Percentiles rank a stretch among this genome's conserved stretches.
phyloP scores from a whole-genome alignment of 169 alveolate genomes.

The Eimeria acervulina region DNA sequence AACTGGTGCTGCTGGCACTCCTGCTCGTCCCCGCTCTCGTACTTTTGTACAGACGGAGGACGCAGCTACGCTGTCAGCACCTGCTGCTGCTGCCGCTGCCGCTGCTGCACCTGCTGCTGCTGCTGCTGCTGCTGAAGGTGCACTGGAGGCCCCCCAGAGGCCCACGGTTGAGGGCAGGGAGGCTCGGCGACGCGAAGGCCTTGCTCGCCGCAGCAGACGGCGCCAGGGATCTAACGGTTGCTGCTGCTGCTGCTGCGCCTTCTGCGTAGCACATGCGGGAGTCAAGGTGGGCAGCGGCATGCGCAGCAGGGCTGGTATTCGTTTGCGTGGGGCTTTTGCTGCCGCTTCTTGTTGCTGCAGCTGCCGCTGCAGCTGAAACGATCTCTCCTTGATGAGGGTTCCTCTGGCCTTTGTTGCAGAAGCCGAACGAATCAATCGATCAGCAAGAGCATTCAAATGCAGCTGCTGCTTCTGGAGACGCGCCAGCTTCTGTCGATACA shows the following conservation, averaged over 20 bases:
- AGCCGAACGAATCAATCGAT: neutral
- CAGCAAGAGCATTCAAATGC: neutral
- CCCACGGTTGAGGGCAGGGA: slow-evolving; percentile 14
- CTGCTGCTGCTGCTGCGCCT: slow-evolving; percentile 27
- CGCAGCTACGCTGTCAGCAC: neutral
- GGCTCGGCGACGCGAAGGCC: slow-evolving; percentile 45
- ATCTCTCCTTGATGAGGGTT: slow-evolving; percentile 37
- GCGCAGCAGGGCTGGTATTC: slow-evolving; percentile 18
- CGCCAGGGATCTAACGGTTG: slow-evolving; percentile 33
- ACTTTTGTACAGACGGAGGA: neutral
- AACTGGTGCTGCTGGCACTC: neutral
- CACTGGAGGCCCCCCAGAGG: neutral
- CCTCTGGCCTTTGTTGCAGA: slow-evolving; percentile 15
- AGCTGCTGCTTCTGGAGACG: slow-evolving; percentile 31
- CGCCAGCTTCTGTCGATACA: slow-evolving; percentile 15
- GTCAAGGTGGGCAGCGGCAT: slow-evolving; percentile 40
- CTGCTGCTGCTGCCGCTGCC: slow-evolving; percentile 37
- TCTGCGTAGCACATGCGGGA: neutral
- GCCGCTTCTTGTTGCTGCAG: slow-evolving; percentile 31
- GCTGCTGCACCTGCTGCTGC: neutral
- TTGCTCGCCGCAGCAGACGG: slow-evolving; percentile 19
- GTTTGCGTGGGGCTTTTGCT: neutral
- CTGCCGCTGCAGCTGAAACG: slow-evolving; percentile 55
- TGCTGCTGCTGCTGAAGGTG: slow-evolving; percentile 40
- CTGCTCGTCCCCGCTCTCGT: neutral